Conservation (phyloP, 148 eudicot genomes). For the Suaeda aralocaspica region DNA sequence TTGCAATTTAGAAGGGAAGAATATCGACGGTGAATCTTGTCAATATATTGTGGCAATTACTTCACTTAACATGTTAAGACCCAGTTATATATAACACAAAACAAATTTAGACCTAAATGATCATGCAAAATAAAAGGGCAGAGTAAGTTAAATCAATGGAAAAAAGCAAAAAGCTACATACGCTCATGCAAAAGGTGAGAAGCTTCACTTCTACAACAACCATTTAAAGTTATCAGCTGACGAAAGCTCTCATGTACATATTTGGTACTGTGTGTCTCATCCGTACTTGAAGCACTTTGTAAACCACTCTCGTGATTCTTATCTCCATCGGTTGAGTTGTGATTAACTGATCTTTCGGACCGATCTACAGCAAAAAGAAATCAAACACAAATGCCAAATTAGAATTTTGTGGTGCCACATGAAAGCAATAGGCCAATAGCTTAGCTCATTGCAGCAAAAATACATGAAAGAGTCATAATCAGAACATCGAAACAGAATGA, state of each 20-base stretch:
- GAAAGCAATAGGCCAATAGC: not conserved
- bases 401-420: not conserved
- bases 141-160: not conserved
- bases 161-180: slow-evolving; percentile 26
- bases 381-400: slow-evolving; percentile 3
- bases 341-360: slow-evolving; percentile 40
- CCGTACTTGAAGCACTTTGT: slow-evolving; percentile 31
- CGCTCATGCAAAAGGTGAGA: slow-evolving; percentile 59
- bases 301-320: slow-evolving; percentile 39
- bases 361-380: slow-evolving; percentile 38
- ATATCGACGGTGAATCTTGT: not conserved
- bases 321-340: slow-evolving; percentile 50
- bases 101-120: not conserved
- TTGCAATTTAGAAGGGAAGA: not conserved
- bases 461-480: too few relatives aligned
- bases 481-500: too few relatives aligned
- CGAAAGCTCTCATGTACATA: slow-evolving; percentile 35
- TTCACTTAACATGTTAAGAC: not conserved
- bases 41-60: not conserved
- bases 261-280: slow-evolving; percentile 35
- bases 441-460: too few relatives aligned
- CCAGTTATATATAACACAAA: not conserved
- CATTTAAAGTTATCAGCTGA: slow-evolving; percentile 46
- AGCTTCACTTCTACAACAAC: slow-evolving; percentile 61
- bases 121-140: not conserved